These are phyloP conservation scores for Sequoia sempervirens DNA, from an alignment of 75 land plant genomes.

Conservation along the genomic window DNA sequence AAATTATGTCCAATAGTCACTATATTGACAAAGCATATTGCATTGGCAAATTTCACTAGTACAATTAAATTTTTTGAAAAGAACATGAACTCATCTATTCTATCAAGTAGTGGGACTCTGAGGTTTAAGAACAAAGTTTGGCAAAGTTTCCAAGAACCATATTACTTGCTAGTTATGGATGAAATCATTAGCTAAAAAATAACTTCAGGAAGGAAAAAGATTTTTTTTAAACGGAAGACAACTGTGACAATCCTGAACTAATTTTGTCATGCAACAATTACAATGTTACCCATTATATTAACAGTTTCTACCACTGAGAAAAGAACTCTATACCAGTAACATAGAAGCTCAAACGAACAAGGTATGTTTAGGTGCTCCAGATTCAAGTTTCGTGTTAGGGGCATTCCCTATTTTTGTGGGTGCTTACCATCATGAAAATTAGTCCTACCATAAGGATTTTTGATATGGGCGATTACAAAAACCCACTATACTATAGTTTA, in stretches of 20 bases:
- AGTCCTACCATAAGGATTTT: too few relatives aligned
- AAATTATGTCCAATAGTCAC: neutral
- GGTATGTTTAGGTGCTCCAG: neutral
- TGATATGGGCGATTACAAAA: too few relatives aligned
- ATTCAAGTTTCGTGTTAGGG: neutral
- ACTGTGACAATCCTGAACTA: neutral
- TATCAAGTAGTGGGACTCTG: neutral
- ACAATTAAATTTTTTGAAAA: neutral
- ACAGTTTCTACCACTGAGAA: neutral
- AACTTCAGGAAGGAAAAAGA: neutral
- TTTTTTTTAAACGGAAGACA: neutral
- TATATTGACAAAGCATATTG: neutral
- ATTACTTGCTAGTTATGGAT: neutral
- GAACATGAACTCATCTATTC: neutral
- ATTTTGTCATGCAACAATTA: neutral
- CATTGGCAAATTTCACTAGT: neutral
- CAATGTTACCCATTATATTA: neutral
- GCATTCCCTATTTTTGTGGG: neutral
- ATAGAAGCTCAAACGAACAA: neutral
- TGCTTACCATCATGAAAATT: too few relatives aligned
- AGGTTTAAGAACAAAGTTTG: neutral
- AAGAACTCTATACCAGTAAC: neutral
- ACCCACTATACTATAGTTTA: too few relatives aligned
- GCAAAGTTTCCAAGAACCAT: neutral
- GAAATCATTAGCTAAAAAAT: neutral